Base-by-base conservation (phyloP, 164 flowering plant genomes). In the Pachysandra terminalis region DNA sequence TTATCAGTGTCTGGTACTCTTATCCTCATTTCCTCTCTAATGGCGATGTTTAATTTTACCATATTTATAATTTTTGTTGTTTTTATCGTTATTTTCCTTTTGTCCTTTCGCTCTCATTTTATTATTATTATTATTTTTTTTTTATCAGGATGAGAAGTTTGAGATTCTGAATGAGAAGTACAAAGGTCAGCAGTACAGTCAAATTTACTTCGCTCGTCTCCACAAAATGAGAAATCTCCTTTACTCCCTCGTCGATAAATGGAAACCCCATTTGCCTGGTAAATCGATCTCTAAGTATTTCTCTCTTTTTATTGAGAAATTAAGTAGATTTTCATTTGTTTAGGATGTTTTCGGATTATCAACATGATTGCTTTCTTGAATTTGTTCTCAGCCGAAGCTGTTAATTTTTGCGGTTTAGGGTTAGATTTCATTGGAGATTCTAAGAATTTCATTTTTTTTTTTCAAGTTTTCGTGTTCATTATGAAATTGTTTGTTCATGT, bases 181-280 rank as follows among this genome's bases (percentile, higher is more conserved):
- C 68, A 85, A 76, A 57, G 97, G 97, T 13, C 99, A 96, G 74
- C 98, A 96, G 76, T 93, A 93, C 82, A 96, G 98, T 63, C 98
- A 90, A 41, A 87, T 96, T 24, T 96, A 96, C 85, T 93, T 90
- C 68, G 84, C 85, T 48, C 88, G 98, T 32, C 86, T 95, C 19
- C 96, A 88, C 69, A 23, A 78, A 64, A 80, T 90, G 90, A 81
- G 96, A 66, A 82, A 84, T 57, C 79, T 88, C 26, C 80, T 92
- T 3, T 74, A 85, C 68, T 81, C 98, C 35, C 85, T 89, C 28
- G 74, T 83, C 37, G 83, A 85, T 24, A 80, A 70, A 56, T 87
- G 91, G 99, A 92, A 90, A 78, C 89, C 98, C 73, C 83, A 90
- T 73, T 26, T 90, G 13, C 93, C 98, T 19, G 90, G 99, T 79